Evolutionary conservation across 2,329 filamentous ascomycete genomes (phyloP).

Genomic region (Phyllosticta citriasiana): DNA sequence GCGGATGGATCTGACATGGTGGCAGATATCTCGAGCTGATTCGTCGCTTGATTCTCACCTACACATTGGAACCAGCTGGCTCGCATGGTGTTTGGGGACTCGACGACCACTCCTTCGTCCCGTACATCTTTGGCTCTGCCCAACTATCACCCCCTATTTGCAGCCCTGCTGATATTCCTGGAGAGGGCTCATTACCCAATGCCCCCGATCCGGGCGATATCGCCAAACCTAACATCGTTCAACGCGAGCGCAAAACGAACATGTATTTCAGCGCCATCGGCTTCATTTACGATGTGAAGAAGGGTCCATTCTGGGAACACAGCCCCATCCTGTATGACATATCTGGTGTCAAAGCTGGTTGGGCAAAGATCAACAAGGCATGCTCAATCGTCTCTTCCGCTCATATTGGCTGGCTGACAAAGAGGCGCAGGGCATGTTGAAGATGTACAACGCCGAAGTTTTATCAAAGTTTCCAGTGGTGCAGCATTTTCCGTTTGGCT

Average conservation of each 20-base stretch:
- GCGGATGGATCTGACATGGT: constrained; percentile 7
- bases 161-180: constrained; percentile 48
- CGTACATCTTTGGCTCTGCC: constrained; percentile 91
- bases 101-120: constrained; percentile 91
- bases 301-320: constrained; percentile 87
- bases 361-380: constrained; percentile 86
- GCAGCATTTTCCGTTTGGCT: constrained; percentile 64
- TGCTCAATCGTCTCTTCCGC: background rate
- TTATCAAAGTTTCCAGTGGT: constrained; percentile 95
- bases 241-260: constrained; percentile 33
- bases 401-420: background rate
- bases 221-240: constrained; percentile 31
- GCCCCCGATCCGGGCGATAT: constrained; percentile 65
- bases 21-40: constrained; percentile 68
- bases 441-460: constrained; percentile 98
- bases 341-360: constrained; percentile 76
- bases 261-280: constrained; percentile 93
- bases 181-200: constrained; percentile 62
- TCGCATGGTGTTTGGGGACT: constrained; percentile 97
- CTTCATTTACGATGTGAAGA: constrained; percentile 97
- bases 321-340: constrained; percentile 92
- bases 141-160: constrained; percentile 70
- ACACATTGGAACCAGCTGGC: constrained; percentile 88
- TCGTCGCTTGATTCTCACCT: constrained; percentile 74
- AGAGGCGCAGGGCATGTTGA: constrained; percentile 71